Evolutionary conservation across 2,329 filamentous ascomycete species (phyloP), one percentile per base, ranked within the genome.

Genomic region (Dactylellina haptotyla): DNA sequence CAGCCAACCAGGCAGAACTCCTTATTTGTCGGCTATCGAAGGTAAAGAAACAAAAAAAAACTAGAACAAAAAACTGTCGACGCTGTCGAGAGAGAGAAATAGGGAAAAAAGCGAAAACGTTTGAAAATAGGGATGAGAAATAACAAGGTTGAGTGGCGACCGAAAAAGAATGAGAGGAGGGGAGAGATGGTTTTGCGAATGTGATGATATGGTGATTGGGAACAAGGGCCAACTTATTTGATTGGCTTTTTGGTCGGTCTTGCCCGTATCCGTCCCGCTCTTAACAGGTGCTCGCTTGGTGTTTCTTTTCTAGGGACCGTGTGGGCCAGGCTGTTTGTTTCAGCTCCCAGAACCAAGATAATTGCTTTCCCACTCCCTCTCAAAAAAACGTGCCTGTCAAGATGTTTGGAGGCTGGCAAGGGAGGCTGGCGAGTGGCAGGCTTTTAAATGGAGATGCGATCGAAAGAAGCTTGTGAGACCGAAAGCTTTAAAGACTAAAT

Each of bases 301-400:
- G 66, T 64, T 70, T 70, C 66, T 71, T 4, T n/a, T 63, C 57
- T 63, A 34, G 63, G 66, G 58, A 71, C 51, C 66, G 56, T 53
- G 56, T 61, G 64, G 54, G 46, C 62, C 51, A 46, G 62, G 62
- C 51, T 58, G 62, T 32, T 41, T 57, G 62, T 66, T 66, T 66
- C 62, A 66, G 62, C 51, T 23, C 34, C 41, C 41, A 58, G 50
- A 25, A 39, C 30, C 32, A 37, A 23, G 30, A 37, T 37, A 39
- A 20, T 23, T 46, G 16, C 18, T 46, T 37, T 54, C 28, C 50
- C 41, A 23, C 41, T 12, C 16, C 8, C 26, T 34, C 32, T 39
- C 16, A 20, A 58, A 43, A 66, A 63, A 66, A 66, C 51, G 62
- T 66, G 62, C 62, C 53, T 20, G 62, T 58, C 46, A 58, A 43